Base-by-base conservation (phyloP, 2,329 filamentous ascomycete genomes). In the Sclerotinia sclerotiorum region DNA sequence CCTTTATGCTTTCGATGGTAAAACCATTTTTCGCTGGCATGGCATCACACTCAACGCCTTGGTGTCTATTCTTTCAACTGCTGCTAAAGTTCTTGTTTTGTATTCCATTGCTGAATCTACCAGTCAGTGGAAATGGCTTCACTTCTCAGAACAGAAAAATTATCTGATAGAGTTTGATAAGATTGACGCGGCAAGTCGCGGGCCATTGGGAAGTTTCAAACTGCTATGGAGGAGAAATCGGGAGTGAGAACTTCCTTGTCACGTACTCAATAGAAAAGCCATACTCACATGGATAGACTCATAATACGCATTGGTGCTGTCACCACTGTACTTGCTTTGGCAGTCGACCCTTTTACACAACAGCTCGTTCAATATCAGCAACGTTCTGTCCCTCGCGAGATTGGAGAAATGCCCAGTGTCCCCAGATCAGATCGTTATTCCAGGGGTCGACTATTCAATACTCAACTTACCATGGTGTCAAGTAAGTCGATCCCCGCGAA, bases 71-170 rank as follows among this genome's bases (percentile, higher is more conserved):
- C 58, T 61, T 49, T n/a, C 58, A 61, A 61, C 58, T 6, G 58
- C 44, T n/a, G 58, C 27, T 11, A 61, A 61, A 49, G 58, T 61
- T 35, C 44, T 61, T 61, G 58, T 61, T 35, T 32, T 61, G 13
- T 61, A 61, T 61, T 35, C 58, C 19, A 35, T 61, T 19, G 44
- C 58, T 19, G 58, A 61, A n/a, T 61, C 44, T n/a, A 61, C 58
- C 13, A 61, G 58, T 15, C 58, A 61, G 10, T 61, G 58, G 58
- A 61, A 61, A 15, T 61, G 58, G 58, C 58, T 61, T 32, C 58
- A 49, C 17, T 61, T 61, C 29, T 61, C 58, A 13, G 44, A 61
- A 24, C 44, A 35, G 19, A 61, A 61, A 13, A 44, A 29, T 24
- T 49, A 35, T 17, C 13, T 61, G 19, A 61, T 61, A 35, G 58